Evolutionary conservation across 306 rosid genomes (phyloP), one percentile per base, ranked within the genome.

Genomic region (Vigna nakashimae): DNA sequence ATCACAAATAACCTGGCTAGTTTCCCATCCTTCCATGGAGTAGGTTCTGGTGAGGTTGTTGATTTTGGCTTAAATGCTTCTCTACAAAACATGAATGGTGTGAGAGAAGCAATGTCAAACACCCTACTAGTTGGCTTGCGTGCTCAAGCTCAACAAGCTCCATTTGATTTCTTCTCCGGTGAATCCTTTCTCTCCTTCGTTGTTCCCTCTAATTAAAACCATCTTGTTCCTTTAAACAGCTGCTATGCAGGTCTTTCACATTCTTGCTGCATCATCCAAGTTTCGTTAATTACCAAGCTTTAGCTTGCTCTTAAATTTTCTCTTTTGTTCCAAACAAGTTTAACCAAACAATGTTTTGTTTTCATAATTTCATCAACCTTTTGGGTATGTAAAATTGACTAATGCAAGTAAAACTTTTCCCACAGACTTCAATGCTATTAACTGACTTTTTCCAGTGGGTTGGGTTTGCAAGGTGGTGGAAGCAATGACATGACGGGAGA

Each of bases 91-190:
- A 79, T 85, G 85, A 69, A 56, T 52, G 70, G 65, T 81, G 83
- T 45, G 73, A 88, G 79, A 52, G 88, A 84, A 78, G 50, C 84
- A 69, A 45, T 85, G 24, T 48, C 88, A 60, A 81, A 74, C 83
- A 69, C 64, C 71, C 78, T 84, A 66, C 13, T 18, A 43, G 68
- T 16, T 64, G 49, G 62, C 34, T 79, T 88, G 32, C 84, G 69
- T 74, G 48, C 13, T 32, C 38, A 58, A 24, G 4, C 85, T 67
- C 88, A 83, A 32, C 91, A 85, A 17, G 24, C 85, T 58, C 77
- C 89, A 59, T 80, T 82, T 79, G 87, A 88, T 65, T 84, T 84
- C 86, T 79, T 85, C 75, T 72, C 87, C 63, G 97, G 96, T 92
- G 65, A 59, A 88, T 79, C 50, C 55, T 67, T 45, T 24, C 58